Base-by-base conservation (phyloP, 2,329 filamentous ascomycete genomes). In the Aspergillus pseudoglaucus region DNA sequence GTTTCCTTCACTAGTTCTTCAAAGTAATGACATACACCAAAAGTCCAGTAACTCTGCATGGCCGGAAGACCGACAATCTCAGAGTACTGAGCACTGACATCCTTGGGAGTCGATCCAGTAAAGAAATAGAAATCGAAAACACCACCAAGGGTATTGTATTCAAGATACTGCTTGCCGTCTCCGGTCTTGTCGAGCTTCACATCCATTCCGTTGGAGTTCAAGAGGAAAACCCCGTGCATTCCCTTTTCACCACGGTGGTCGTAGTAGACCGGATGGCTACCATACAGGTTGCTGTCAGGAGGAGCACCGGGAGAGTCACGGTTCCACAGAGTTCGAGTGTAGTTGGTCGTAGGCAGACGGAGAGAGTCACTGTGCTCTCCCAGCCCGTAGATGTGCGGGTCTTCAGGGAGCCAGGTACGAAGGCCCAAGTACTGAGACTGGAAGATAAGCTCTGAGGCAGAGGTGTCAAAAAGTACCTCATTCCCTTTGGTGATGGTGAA, bases 61-160 rank as follows among this genome's bases (percentile, higher is more conserved):
- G 76, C 72, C 1, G 82, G 78, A 5, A 76, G 62, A 0, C 79
- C 80, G 8, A 75, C 74, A 27, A 84, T 65, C 49, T 79, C 73
- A 1, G 79, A 70, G 53, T 84, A 84, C 57, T 85, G 81, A 55
- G 71, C 69, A 9, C 79, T 72, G 0, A 83, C 80, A 9, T 81
- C 77, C 35, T 79, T 67, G 0, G 82, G 79, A 0, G 70, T 74
- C 0, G 80, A 78, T 0, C 82, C 83, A 7, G 79, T 74, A 8
- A 85, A 58, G 59, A 85, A 84, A 60, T 85, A 85, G 45, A 85
- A 79, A 64, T 91, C 88, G 2, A 93, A 62, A 17, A 90, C 77
- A 8, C 88, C 88, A 6, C 88, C 87, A 0, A 91, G 75, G 1
- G 81, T 81, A 63, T 90, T 88, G 70, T 90, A 93, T 66, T 90